Conservation (phyloP, 495 filamentous ascomycete genomes). For the Cercophora newfieldiana region DNA sequence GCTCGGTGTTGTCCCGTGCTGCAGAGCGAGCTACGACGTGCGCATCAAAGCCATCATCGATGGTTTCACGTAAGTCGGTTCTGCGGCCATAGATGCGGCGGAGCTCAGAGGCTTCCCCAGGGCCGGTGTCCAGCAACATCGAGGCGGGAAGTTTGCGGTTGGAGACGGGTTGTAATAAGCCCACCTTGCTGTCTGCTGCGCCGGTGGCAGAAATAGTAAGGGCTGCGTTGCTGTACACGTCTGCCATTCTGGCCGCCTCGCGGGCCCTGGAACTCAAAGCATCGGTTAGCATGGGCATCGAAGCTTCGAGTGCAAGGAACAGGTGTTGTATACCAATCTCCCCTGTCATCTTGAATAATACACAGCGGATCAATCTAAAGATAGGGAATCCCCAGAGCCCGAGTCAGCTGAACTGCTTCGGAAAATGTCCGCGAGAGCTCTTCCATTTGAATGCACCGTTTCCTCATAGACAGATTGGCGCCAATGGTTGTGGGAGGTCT, state of each 20-base stretch:
- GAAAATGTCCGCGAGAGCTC: background rate
- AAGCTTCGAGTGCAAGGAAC: no score
- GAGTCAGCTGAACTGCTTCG: background rate
- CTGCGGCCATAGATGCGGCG: background rate
- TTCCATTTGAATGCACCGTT: constrained; percentile 2
- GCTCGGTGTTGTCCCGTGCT: background rate
- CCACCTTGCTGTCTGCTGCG: background rate
- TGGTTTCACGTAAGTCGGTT: background rate
- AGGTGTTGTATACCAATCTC: background rate
- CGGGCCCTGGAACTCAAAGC: background rate
- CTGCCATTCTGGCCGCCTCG: background rate
- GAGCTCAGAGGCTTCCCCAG: background rate
- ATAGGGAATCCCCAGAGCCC: background rate
- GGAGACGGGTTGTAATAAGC: background rate
- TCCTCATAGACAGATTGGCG: background rate
- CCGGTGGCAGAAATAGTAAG: constrained; percentile 3
- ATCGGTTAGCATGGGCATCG: no score
- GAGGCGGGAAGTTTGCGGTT: background rate
- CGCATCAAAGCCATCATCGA: background rate
- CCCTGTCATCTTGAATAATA: background rate
- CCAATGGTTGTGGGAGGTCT: background rate
- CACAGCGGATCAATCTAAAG: background rate
- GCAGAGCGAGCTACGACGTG: background rate
- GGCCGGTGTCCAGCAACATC: background rate
- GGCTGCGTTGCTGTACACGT: background rate